phyloP scores from a whole-genome alignment of 441 rosid genomes.

The Melastoma candidum region DNA sequence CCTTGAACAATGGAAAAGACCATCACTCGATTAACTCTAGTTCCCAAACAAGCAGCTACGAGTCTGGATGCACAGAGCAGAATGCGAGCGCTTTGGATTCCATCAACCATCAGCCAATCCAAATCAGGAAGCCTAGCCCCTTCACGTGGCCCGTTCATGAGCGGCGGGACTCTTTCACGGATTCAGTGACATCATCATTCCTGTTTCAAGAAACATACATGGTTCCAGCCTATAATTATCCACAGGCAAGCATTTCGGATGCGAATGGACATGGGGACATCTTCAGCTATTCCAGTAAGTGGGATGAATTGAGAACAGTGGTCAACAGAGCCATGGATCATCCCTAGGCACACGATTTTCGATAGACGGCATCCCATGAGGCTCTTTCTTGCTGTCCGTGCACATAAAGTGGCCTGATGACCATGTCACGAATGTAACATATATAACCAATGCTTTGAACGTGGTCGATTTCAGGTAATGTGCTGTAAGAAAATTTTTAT shows the following conservation, averaged over 20 bases:
- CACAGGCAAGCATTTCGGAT: conserved; percentile 10
- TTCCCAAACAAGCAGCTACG: conserved; percentile 23
- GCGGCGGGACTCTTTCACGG: conserved; percentile 14
- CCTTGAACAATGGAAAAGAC: conserved; percentile 2
- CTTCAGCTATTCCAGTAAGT: conserved; percentile 21
- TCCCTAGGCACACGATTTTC: background rate
- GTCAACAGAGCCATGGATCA: conserved; percentile 15
- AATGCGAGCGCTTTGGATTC: conserved; percentile 20
- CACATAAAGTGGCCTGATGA: no score
- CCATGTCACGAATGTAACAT: no score
- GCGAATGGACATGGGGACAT: conserved; percentile 17
- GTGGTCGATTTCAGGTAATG: no score
- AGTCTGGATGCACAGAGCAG: conserved; percentile 19
- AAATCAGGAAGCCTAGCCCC: conserved; percentile 1
- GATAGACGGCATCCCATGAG: background rate
- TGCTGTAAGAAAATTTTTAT: no score
- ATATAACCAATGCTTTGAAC: no score
- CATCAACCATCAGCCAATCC: conserved; percentile 1
- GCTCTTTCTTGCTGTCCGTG: no score
- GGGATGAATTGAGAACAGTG: conserved; percentile 40
- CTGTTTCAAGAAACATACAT: conserved; percentile 9
- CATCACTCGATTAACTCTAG: conserved; percentile 4
- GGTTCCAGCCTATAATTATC: conserved; percentile 6
- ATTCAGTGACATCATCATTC: conserved; percentile 3
- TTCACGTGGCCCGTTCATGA: conserved; percentile 9